Evolutionary conservation across 2,329 filamentous ascomycete species (phyloP), one percentile per base, ranked within the genome.

Genomic region (Fusarium burgessii): DNA sequence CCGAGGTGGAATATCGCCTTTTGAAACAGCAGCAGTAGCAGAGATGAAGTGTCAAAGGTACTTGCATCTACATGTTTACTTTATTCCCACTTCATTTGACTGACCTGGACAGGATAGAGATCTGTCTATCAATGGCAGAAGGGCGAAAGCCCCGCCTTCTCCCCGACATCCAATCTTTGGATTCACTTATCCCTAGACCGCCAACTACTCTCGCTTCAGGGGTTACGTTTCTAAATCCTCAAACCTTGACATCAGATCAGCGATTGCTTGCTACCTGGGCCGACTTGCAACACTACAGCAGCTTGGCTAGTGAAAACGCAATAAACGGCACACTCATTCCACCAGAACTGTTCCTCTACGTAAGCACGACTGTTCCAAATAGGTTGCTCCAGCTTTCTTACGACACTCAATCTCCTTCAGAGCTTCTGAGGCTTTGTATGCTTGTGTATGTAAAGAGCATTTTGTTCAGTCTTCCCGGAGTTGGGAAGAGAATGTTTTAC

Each of bases 21-120:
- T n/a, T 25, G 32, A 9, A 4, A 50, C 20, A 18, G 47, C 47
- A 11, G 12, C 9, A 4, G 5, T 50, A 2, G 20, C 20, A 2
- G 47, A 36, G 12, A 50, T 50, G 47, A 50, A 50, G 8, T 50
- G 32, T 3, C 47, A 50, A 14, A 50, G 32, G 47, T 50, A 23
- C 3, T 1, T 7, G 3, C 0, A 10, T 29, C 27, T 10, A 8
- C 7, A 29, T 6, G 7, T 29, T 3, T 8, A 5, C 4, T 7
- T 3, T 0, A 13, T 18, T 1, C 4, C 0, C 2, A 3, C 3
- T 23, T 17, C 6, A 8, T 25, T 2, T 11, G 6, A 1, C 32
- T 50, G 2, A 36, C 17, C 0, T 15, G 17, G 2, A 25, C 2
- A 50, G 47, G 17, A 25, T 36, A n/a, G 47, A 50, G 12, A 50